Percentiles rank a stretch among this genome's conserved stretches.
These are phyloP conservation scores for Globisporangium middletonii DNA, from an alignment of 352 stramenopile species.

Conservation along the genomic window DNA sequence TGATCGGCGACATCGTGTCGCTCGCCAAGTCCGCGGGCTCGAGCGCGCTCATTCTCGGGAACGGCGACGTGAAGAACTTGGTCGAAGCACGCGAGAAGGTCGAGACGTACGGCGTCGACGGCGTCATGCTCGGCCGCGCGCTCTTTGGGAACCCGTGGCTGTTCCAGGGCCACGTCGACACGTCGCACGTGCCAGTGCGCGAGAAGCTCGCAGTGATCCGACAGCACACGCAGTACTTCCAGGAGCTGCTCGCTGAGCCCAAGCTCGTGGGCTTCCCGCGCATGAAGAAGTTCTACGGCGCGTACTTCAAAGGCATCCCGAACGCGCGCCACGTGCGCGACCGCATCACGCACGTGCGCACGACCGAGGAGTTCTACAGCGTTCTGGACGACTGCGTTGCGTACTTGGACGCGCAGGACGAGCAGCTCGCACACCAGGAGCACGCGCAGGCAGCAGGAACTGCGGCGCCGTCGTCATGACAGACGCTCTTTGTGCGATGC, in stretches of 20 bases:
- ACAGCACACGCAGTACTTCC: conserved; percentile 64
- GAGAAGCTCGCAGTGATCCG: conserved; percentile 57
- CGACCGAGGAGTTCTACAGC: conserved; percentile 44
- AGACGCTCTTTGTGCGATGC: too few relatives aligned
- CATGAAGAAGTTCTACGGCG: conserved; percentile 79
- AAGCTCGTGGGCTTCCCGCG: conserved; percentile 50
- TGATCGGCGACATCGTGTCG: conserved; percentile 64
- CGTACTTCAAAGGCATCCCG: conserved; percentile 69
- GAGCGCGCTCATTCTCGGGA: conserved; percentile 62
- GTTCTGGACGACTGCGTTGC: conserved; percentile 48
- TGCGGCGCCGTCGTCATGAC: too few relatives aligned
- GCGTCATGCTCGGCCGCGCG: conserved; percentile 72
- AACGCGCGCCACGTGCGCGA: conserved; percentile 67
- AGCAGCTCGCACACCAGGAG: conserved; percentile 4
- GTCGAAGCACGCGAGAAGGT: conserved; percentile 62
- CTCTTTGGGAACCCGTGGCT: conserved; percentile 82
- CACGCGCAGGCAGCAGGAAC: neutral
- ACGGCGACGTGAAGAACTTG: conserved; percentile 67
- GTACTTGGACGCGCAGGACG: conserved; percentile 23
- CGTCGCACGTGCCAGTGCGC: conserved; percentile 37
- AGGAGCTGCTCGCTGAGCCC: conserved; percentile 41
- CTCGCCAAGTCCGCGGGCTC: conserved; percentile 48
- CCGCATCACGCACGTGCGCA: conserved; percentile 35
- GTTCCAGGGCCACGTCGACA: conserved; percentile 59
- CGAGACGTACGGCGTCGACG: conserved; percentile 61